Evolutionary conservation across 2,329 filamentous ascomycete genomes (phyloP), one percentile per base, ranked within the genome.

Genomic region (Colletotrichum liaoningense): DNA sequence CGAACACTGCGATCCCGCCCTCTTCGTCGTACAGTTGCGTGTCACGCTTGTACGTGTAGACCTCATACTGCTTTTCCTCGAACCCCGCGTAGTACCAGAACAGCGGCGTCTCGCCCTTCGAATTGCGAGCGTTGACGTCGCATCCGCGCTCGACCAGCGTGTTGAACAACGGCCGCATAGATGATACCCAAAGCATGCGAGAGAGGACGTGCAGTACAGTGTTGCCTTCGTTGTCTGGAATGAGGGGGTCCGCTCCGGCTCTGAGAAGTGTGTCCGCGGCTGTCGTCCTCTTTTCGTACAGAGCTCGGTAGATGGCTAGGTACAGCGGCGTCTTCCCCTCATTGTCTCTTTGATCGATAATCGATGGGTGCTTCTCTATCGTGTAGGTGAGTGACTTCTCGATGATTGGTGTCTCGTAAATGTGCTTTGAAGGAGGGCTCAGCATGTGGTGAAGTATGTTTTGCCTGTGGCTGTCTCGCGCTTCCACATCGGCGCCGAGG

Each of bases 271-370:
- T 8, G 5, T 74, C 33, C n/a, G 68, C 72, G 8, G 55, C 19
- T 6, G 52, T 16, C 2, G 35, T 59, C 2, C 52, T 54, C 55
- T 55, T 65, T n/a, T 58, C 54, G n/a, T 70, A n/a, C 2, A 22
- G 24, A 1, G 63, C 69, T 16, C 55, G 72, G 5, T 52, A 22
- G 4, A 19, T 24, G 0, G 65, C 70, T 9, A 54, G 68, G 42
- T 79, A 76, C 16, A 80, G 54, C 1, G 79, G 79, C 33, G 79
- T 81, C 22, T 76, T 75, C 1, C 80, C 79, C 5, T 74, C 35
- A 7, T 24, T 58, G 46, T 81, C 77, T 33, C 22, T 30, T 19
- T 77, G 69, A 6, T 76, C 69, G 5, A 77, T 11, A 1, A 79
- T 24, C 3, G 35, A 35, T 1, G 76, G 77, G 1, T 65, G 68